Evolutionary conservation across 2,329 filamentous ascomycete species (phyloP).

Genomic region (Fusarium pseudograminearum): DNA sequence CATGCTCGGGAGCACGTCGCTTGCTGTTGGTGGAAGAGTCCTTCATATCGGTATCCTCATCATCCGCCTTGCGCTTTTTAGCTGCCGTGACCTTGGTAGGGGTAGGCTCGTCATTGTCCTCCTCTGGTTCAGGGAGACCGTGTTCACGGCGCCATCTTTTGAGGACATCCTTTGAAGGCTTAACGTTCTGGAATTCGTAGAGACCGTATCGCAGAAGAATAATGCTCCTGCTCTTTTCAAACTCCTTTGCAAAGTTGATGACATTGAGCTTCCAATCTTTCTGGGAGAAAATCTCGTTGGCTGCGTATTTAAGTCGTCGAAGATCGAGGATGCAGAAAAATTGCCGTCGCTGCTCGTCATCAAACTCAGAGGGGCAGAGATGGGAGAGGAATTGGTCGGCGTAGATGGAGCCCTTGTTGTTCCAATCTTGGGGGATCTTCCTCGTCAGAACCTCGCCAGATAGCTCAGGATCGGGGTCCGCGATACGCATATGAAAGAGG

Average conservation of each 20-base stretch:
- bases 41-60: slow-evolving; percentile 56
- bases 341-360: slow-evolving; percentile 70
- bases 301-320: slow-evolving; percentile 70
- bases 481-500: slow-evolving; percentile 69
- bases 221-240: slow-evolving; percentile 71
- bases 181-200: slow-evolving; percentile 73
- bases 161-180: slow-evolving; percentile 68
- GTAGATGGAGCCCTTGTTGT: slow-evolving; percentile 66
- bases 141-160: slow-evolving; percentile 70
- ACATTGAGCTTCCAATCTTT: slow-evolving; percentile 74
- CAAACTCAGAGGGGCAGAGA: slow-evolving; percentile 67
- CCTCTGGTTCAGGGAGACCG: slow-evolving; percentile 64
- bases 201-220: slow-evolving; percentile 72
- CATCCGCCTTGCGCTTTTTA: slow-evolving; percentile 70
- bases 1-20: slow-evolving; percentile 59
- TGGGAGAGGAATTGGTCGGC: slow-evolving; percentile 70
- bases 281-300: slow-evolving; percentile 69
- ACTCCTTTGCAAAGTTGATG: slow-evolving; percentile 72
- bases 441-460: slow-evolving; percentile 67
- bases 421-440: slow-evolving; percentile 65
- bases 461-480: slow-evolving; percentile 67
- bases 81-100: slow-evolving; percentile 52
- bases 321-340: slow-evolving; percentile 74
- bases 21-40: slow-evolving; percentile 58
- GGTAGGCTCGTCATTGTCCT: slow-evolving; percentile 54